These are phyloP conservation scores for Pleoardoris graminearum DNA, from an alignment of 2,329 filamentous ascomycete genomes.

Conservation along the genomic window DNA sequence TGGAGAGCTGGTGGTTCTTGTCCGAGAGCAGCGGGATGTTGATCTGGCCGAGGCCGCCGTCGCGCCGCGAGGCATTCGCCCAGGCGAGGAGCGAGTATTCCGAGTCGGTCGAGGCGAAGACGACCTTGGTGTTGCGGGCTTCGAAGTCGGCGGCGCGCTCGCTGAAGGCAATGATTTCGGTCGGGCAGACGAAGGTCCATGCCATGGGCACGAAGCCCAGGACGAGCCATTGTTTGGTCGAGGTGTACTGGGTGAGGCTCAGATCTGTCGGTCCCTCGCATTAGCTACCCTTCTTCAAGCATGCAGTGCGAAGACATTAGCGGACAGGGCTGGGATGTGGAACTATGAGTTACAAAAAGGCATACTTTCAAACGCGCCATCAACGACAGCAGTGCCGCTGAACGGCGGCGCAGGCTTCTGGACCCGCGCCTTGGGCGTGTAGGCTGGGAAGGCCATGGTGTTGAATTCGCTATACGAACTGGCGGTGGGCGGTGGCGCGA, in stretches of 20 bases:
- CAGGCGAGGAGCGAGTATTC: constrained; percentile 56
- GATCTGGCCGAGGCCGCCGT: constrained; percentile 64
- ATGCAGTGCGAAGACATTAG: too few species aligned
- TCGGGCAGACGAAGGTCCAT: constrained; percentile 70
- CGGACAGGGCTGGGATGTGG: background rate
- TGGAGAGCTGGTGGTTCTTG: constrained; percentile 63
- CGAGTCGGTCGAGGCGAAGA: constrained; percentile 65
- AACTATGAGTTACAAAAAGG: background rate
- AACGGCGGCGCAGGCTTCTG: constrained; percentile 47
- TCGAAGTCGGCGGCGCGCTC: constrained; percentile 64
- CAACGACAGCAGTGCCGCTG: constrained; percentile 44
- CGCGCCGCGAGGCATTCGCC: constrained; percentile 60
- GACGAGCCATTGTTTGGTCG: constrained; percentile 60
- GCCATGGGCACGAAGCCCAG: constrained; percentile 70
- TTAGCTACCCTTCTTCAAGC: too few species aligned
- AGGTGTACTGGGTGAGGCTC: constrained; percentile 45
- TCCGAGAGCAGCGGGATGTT: constrained; percentile 66
- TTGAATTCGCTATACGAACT: constrained; percentile 6
- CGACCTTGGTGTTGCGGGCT: constrained; percentile 61
- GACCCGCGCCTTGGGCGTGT: constrained; percentile 45
- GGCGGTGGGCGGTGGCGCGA: constrained; percentile 15
- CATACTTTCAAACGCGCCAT: constrained; percentile 47
- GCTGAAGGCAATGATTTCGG: constrained; percentile 68
- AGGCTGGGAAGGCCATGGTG: constrained; percentile 40
- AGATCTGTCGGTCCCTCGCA: constrained; percentile 32